Evolutionary conservation across 2,329 filamentous ascomycete species (phyloP).

Genomic region (Alternaria metachromatica): DNA sequence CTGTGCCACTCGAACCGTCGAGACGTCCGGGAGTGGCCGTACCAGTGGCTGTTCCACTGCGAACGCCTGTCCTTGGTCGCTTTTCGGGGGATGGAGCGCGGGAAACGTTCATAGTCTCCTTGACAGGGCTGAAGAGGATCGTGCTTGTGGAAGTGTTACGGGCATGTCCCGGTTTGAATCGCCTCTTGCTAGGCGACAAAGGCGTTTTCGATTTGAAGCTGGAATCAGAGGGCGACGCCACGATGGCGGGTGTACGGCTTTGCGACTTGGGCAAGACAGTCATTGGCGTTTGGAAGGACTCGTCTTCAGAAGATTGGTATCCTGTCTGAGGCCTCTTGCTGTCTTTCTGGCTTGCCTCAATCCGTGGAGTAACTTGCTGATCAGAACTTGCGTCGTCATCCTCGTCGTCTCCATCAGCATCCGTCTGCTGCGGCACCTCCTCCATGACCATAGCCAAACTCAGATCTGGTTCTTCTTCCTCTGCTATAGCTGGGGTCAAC

Average conservation of each 20-base stretch:
- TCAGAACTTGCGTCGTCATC: constrained; percentile 50
- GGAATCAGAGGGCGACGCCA: constrained; percentile 36
- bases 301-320: constrained; percentile 49
- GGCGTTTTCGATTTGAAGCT: constrained; percentile 42
- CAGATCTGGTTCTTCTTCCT: constrained; percentile 55
- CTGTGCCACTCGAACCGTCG: constrained; percentile 25
- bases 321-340: constrained; percentile 29
- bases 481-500: constrained; percentile 47
- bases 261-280: constrained; percentile 40
- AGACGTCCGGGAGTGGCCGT: constrained; percentile 41
- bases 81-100: constrained; percentile 38
- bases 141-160: constrained; percentile 83
- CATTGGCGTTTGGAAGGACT: constrained; percentile 54
- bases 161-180: constrained; percentile 60
- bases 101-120: constrained; percentile 49
- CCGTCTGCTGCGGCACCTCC: constrained; percentile 67
- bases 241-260: constrained; percentile 27
- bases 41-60: constrained; percentile 43
- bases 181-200: constrained; percentile 40
- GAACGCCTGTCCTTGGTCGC: constrained; percentile 37
- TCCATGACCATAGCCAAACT: constrained; percentile 50
- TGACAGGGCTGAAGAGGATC: constrained; percentile 77
- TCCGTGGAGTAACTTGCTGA: constrained; percentile 22
- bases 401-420: constrained; percentile 89
- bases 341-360: constrained; percentile 34